A percentile compares a stretch with the other conserved stretches of the same genome.
phyloP scores from a whole-genome alignment of 495 filamentous ascomycete species.

The Annulohypoxylon moriforme region DNA sequence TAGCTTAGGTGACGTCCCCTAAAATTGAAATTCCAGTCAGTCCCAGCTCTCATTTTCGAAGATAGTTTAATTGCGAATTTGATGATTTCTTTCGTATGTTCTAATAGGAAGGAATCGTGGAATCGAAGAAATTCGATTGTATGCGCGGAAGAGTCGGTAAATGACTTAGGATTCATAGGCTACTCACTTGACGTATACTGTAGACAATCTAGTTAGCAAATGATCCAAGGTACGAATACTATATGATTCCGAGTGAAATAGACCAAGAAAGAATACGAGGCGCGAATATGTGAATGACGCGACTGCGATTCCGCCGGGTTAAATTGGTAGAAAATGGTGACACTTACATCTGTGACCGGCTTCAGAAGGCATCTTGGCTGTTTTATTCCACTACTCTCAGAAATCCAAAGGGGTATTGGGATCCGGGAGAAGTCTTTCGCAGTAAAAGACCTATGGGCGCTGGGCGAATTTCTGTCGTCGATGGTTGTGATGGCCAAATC shows the following conservation, averaged over 20 bases:
- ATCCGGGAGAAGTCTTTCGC: conserved; percentile 40
- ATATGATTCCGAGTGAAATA: conserved; percentile 12
- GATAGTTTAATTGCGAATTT: not conserved
- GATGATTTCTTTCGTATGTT: not conserved
- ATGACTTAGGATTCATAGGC: conserved; percentile 43
- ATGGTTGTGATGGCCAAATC: conserved; percentile 50
- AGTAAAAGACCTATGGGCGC: conserved; percentile 44
- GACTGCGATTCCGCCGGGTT: conserved; percentile 24
- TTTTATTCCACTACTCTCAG: conserved; percentile 52
- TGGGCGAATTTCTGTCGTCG: conserved; percentile 50
- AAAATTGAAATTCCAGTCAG: conserved; percentile 51
- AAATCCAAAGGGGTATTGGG: conserved; percentile 43
- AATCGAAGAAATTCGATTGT: not conserved
- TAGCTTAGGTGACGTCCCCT: conserved; percentile 95
- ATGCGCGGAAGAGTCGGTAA: conserved; percentile 11
- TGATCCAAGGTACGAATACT: conserved; percentile 7
- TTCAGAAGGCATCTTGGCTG: conserved; percentile 83
- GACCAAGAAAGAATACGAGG: conserved; percentile 7
- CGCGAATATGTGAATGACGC: conserved; percentile 21
- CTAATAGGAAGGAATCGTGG: not conserved
- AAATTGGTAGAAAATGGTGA: not conserved
- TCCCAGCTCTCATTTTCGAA: conserved; percentile 10
- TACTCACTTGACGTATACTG: conserved; percentile 96
- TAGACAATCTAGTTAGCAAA: conserved; percentile 49
- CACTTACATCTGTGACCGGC: conserved; percentile 84